Conservation (phyloP, 768 basidiomycete genomes). For the Crucibulum laeve region DNA sequence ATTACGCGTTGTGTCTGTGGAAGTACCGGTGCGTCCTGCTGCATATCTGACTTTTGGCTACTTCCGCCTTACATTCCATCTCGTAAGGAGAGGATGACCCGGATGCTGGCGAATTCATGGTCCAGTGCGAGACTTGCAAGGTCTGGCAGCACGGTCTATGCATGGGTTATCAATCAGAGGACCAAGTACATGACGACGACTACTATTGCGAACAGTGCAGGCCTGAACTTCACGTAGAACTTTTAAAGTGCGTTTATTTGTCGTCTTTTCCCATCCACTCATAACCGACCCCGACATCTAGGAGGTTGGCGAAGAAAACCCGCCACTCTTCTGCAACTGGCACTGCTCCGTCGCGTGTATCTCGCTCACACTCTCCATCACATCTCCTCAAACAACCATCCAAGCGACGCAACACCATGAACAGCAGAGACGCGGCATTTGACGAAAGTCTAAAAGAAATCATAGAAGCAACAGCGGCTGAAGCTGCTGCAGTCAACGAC, state of each 20-base stretch:
- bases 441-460: conserved; percentile 83
- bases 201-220: conserved; percentile 95
- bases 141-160: conserved; percentile 98
- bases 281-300: conserved; percentile 18
- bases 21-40: conserved; percentile 54
- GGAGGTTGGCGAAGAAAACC: conserved; percentile 58
- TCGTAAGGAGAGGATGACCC: conserved; percentile 61
- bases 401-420: conserved; percentile 95
- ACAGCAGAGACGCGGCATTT: conserved; percentile 91
- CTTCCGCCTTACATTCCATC: conserved; percentile 15
- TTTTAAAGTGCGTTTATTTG: conserved; percentile 63
- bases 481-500: conserved; percentile 54
- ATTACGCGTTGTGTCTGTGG: conserved; percentile 87
- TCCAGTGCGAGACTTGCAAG: conserved; percentile 94
- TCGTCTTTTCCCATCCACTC: conserved; percentile 6
- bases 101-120: conserved; percentile 93
- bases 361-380: conserved; percentile 72
- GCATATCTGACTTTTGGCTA: conserved; percentile 11
- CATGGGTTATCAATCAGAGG: conserved; percentile 86
- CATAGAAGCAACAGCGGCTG: conserved; percentile 69
- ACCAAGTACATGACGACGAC: conserved; percentile 67
- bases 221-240: conserved; percentile 79
- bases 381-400: conserved; percentile 57
- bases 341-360: conserved; percentile 50
- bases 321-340: conserved; percentile 58